Conservation (phyloP, 1,139 yeast genomes). For the Saccharomyces hybrid region DNA sequence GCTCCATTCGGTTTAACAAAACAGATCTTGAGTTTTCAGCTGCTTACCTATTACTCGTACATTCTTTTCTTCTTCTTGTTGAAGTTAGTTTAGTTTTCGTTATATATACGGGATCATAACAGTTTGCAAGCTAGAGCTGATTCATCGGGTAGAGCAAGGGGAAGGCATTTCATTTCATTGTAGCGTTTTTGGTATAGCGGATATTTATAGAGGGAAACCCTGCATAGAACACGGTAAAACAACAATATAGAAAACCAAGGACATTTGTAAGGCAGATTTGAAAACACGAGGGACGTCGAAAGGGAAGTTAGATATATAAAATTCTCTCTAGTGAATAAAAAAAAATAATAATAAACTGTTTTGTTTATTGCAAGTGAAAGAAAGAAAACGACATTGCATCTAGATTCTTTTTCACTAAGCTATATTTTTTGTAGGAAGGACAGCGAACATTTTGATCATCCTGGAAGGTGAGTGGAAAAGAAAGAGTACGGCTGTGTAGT, state of each 20-base stretch:
- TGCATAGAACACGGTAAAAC: background rate
- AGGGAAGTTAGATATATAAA: background rate
- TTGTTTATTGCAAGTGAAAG: background rate
- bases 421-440: background rate
- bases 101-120: background rate
- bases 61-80: background rate
- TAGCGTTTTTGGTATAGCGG: background rate
- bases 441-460: background rate
- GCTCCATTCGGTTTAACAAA: background rate
- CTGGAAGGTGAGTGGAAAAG: background rate
- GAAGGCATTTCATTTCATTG: background rate
- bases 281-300: background rate
- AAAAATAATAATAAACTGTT: background rate
- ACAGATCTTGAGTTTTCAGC: background rate
- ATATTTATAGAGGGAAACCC: background rate
- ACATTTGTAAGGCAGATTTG: background rate
- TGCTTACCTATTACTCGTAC: background rate
- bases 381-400: background rate
- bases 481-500: slow-evolving; percentile 3
- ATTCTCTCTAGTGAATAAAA: background rate
- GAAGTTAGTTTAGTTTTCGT: background rate
- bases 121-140: background rate
- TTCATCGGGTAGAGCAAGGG: background rate
- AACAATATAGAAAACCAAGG: background rate
- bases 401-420: background rate